Conservation (phyloP, 768 basidiomycete species). For the Leccinellum luteum region DNA sequence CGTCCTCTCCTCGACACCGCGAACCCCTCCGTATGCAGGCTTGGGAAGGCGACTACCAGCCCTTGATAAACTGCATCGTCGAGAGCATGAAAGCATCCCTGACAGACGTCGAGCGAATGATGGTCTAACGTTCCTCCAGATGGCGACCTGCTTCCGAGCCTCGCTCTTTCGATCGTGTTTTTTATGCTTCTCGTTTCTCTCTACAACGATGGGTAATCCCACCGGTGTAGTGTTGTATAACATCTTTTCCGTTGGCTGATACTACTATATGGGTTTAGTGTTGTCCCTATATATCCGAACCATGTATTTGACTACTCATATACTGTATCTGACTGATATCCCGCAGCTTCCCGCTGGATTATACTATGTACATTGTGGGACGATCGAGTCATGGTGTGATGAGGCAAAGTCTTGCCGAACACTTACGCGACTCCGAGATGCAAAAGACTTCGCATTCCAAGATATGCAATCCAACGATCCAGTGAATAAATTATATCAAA, state of each 20-base stretch:
- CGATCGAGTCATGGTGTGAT: background rate
- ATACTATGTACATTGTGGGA: background rate
- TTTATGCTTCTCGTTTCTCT: background rate
- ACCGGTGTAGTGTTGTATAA: background rate
- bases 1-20: background rate
- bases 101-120: slow-evolving; percentile 30
- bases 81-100: slow-evolving; percentile 25
- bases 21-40: slow-evolving; percentile 16
- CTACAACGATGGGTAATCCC: background rate
- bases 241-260: background rate
- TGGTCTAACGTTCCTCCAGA: slow-evolving; percentile 15
- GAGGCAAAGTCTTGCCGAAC: background rate
- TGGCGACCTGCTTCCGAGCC: background rate
- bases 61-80: slow-evolving; percentile 32
- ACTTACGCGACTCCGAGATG: too few relatives aligned
- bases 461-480: too few relatives aligned
- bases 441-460: too few relatives aligned
- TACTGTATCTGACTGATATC: background rate
- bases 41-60: slow-evolving; percentile 35
- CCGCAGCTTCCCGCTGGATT: background rate
- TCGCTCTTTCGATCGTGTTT: background rate
- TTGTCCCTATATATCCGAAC: background rate
- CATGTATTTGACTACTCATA: background rate
- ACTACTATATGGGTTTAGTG: background rate
- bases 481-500: too few relatives aligned